Percentiles rank a stretch among this genome's conserved stretches.
Evolutionary conservation across 176 grass and related monocot genomes (phyloP).

Genomic region (Triticum turgidum): DNA sequence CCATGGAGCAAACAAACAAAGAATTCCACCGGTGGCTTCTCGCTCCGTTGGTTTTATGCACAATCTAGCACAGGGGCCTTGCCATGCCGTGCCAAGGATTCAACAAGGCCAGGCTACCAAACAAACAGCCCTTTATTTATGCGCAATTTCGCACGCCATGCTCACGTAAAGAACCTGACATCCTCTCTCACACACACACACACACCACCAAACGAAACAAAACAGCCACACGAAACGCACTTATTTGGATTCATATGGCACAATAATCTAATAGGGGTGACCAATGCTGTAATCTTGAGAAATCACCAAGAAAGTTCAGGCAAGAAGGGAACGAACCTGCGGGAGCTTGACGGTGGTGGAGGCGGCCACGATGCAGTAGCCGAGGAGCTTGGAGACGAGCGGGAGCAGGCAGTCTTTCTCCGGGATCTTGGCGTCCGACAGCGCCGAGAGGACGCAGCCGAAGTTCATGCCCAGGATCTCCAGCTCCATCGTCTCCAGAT

Average conservation of each 20-base stretch:
- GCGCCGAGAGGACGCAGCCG: constrained; percentile 66
- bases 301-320: neutral
- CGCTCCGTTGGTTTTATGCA: constrained; percentile 6
- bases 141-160: constrained; percentile 33
- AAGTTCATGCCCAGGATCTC: constrained; percentile 93
- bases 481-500: constrained; percentile 64
- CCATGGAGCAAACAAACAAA: constrained; percentile 22
- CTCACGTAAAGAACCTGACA: constrained; percentile 20
- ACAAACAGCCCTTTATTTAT: neutral
- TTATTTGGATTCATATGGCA: neutral
- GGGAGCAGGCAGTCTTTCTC: constrained; percentile 79
- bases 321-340: constrained; percentile 44
- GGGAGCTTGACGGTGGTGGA: constrained; percentile 98
- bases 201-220: neutral
- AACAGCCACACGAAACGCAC: neutral
- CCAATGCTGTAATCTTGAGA: neutral
- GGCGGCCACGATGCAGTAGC: constrained; percentile 88
- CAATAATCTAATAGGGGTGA: neutral
- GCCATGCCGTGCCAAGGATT: constrained; percentile 8
- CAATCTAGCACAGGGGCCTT: neutral
- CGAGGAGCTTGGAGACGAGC: constrained; percentile 87
- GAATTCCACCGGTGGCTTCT: neutral
- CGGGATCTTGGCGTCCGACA: constrained; percentile 63
- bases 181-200: neutral
- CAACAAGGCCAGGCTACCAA: neutral